phyloP scores from a whole-genome alignment of 495 filamentous ascomycete genomes.

The Neurospora sp. region DNA sequence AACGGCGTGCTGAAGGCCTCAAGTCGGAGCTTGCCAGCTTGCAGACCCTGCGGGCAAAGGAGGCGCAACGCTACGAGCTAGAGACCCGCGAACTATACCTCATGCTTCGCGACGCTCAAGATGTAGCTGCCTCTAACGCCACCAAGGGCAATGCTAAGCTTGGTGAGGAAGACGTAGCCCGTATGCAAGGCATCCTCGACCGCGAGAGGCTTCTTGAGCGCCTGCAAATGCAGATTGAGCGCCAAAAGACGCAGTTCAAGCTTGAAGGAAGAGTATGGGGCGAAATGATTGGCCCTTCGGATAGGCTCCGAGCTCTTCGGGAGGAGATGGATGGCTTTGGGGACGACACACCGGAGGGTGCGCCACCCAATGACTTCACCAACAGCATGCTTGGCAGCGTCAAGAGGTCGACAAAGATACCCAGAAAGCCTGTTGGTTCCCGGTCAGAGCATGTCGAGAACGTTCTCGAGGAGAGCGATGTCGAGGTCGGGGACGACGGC shows the following conservation, averaged over 20 bases:
- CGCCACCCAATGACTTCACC: conserved; percentile 28
- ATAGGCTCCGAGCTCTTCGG: conserved; percentile 80
- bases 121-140: conserved; percentile 80
- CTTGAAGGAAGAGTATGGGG: conserved; percentile 93
- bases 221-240: conserved; percentile 86
- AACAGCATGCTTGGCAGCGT: conserved; percentile 59
- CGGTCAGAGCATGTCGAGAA: conserved; percentile 31
- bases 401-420: conserved; percentile 35
- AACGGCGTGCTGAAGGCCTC: conserved; percentile 72
- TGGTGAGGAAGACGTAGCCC: conserved; percentile 54
- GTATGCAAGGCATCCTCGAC: conserved; percentile 88
- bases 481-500: conserved; percentile 36
- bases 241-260: conserved; percentile 97
- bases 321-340: conserved; percentile 82
- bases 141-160: conserved; percentile 55
- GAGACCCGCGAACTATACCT: conserved; percentile 95
- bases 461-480: conserved; percentile 26
- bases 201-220: conserved; percentile 85
- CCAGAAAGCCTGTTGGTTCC: conserved; percentile 42
- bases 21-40: conserved; percentile 85
- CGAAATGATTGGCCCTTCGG: conserved; percentile 71
- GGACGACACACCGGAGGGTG: conserved; percentile 18
- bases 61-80: conserved; percentile 87
- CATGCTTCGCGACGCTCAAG: conserved; percentile 96
- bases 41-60: conserved; percentile 77